These are phyloP conservation scores for Hagleromyces aurorensis DNA, from an alignment of 805 yeast genomes.

Conservation along the genomic window DNA sequence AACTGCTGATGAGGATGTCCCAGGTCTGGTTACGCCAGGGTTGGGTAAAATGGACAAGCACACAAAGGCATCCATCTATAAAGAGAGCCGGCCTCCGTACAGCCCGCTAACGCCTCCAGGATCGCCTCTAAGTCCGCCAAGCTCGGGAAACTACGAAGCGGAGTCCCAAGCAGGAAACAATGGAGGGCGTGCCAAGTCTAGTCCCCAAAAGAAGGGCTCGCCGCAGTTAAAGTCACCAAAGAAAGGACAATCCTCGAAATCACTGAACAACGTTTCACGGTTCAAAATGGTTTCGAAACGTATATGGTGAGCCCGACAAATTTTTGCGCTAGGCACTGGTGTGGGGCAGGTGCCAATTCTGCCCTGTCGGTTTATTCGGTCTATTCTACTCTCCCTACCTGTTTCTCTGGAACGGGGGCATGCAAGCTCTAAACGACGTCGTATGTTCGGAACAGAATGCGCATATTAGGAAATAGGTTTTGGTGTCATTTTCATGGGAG, in stretches of 20 bases:
- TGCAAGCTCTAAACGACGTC: no score
- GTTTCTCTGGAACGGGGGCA: no score
- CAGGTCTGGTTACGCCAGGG: constrained; percentile 32
- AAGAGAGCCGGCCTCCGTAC: constrained; percentile 14
- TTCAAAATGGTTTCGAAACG: constrained; percentile 71
- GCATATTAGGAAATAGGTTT: no score
- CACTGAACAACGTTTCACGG: constrained; percentile 46
- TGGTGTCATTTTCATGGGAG: no score
- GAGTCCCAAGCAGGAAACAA: constrained; percentile 1
- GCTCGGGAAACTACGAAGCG: constrained; percentile 1
- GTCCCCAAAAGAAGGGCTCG: not conserved
- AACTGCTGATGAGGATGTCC: constrained; percentile 25
- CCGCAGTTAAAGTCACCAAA: constrained; percentile 16
- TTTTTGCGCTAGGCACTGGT: no score
- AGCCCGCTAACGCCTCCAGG: not conserved
- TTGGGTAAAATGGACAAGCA: constrained; percentile 30
- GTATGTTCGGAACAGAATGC: no score
- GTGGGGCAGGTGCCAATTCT: no score
- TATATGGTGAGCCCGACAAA: constrained; percentile 54
- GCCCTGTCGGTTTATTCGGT: no score
- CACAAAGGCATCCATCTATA: constrained; percentile 20
- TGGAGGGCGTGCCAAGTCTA: not conserved
- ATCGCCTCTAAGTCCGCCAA: not conserved
- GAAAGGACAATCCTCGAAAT: constrained; percentile 26
- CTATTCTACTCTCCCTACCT: no score